Evolutionary conservation across 345 rosid species (phyloP), one percentile per base, ranked within the genome.

Genomic region (Diplotaxis tenuifolia): DNA sequence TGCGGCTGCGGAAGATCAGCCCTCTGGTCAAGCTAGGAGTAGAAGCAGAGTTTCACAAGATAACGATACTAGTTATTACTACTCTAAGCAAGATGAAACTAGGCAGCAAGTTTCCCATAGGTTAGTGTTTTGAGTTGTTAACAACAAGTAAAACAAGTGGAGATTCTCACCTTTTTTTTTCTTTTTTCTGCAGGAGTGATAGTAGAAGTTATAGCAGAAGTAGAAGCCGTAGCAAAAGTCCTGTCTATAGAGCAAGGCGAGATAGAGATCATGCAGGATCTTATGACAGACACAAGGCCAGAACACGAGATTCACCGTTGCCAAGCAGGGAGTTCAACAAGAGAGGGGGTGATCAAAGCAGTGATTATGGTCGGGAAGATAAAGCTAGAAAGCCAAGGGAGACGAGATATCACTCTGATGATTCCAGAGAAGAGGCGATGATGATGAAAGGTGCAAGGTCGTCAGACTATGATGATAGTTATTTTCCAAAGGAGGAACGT

Each of bases 221-320:
- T 70, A 65, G 76, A 84, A 94, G 96, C 70, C 96, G 76, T 32
- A 86, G 87, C 68, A 59, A 72, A 85, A 94, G 96, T 64, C 96
- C 98, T 8, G 72, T 79, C 54, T 85, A 66, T 70, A 84, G 86
- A 54, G 62, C 70, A 67, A 83, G n/a, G n/a, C n/a, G n/a, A n/a
- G n/a, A n/a, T n/a, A n/a, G n/a, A n/a, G n/a, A n/a, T n/a, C n/a
- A n/a, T n/a, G 72, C 87, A 7, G 90, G 83, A 72, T 66, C 79
- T 31, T 77, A 83, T 78, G 98, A 82, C 27, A 84, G 88, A 83
- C 81, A 60, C 75, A 81, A 82, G 78, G 80, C 83, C 70, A 81
- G 90, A 84, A 74, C 86, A 23, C 83, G 82, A 27, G 64, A 59
- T 75, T 93, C 85, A 6, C n/a, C n/a, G n/a, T n/a, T n/a, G n/a